Conservation (phyloP, 371 early-diverging fungal species). For the Batkoa obscura region DNA sequence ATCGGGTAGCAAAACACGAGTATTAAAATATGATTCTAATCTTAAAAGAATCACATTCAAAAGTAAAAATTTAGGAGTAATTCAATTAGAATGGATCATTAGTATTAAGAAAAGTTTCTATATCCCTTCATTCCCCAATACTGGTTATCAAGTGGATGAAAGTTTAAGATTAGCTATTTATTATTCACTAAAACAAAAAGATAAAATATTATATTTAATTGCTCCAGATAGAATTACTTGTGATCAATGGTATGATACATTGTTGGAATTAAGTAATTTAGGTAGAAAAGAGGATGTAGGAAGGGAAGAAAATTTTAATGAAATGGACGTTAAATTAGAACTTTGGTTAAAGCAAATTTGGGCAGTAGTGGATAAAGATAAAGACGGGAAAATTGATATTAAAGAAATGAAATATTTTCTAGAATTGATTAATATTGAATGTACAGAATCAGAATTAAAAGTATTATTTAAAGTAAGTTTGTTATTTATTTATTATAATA, state of each 20-base stretch:
- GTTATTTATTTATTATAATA: background rate
- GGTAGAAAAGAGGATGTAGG: background rate
- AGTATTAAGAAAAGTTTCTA: background rate
- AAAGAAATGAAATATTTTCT: conserved; percentile 5
- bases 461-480: conserved; percentile 4
- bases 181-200: background rate
- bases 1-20: background rate
- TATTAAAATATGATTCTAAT: background rate
- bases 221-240: background rate
- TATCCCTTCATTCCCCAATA: too few relatives aligned
- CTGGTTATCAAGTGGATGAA: background rate
- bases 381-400: conserved; percentile 1
- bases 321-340: background rate
- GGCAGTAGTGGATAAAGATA: conserved; percentile 1
- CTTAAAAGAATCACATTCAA: background rate
- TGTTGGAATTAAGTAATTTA: background rate
- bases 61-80: background rate
- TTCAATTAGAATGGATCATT: conserved; percentile 2
- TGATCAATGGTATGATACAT: background rate
- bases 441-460: background rate
- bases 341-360: conserved; percentile 1
- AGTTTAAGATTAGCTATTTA: background rate
- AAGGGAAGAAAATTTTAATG: background rate
- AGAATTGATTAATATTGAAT: conserved; percentile 2
- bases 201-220: background rate